These are phyloP conservation scores for Rhizoclosmatium globosum DNA, from an alignment of 192 early-diverging fungal genomes.

Conservation along the genomic window DNA sequence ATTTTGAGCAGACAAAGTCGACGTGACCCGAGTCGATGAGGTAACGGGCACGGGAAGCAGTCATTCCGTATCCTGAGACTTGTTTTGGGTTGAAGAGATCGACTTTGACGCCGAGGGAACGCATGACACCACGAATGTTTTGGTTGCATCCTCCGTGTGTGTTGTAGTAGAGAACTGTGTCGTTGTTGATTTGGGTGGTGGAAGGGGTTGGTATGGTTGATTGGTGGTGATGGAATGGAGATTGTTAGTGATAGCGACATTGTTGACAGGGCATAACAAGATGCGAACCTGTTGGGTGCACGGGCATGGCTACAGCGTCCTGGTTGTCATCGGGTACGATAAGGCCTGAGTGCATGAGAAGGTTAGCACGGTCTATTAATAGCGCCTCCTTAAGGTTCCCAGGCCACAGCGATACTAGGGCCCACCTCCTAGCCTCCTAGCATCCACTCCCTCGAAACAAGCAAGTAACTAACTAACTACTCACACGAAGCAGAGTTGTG, in stretches of 20 bases:
- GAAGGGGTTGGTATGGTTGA: neutral
- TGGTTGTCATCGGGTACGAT: conserved; percentile 11
- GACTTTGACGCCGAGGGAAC: conserved; percentile 3
- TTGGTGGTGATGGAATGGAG: conserved; percentile 48
- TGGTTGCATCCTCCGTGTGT: conserved; percentile 21
- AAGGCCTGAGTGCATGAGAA: neutral
- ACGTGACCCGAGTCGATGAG: conserved; percentile 16
- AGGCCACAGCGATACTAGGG: neutral
- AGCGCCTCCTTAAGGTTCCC: too few relatives aligned
- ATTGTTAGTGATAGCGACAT: conserved; percentile 45
- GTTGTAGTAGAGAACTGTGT: conserved; percentile 28
- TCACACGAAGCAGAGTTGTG: conserved; percentile 18
- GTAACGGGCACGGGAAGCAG: neutral
- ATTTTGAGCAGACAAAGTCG: conserved; percentile 12
- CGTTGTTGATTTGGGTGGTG: neutral
- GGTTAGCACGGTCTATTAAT: neutral
- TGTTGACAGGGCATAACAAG: neutral
- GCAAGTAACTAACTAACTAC: neutral
- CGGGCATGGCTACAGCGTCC: conserved; percentile 16
- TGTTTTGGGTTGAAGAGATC: conserved; percentile 15
- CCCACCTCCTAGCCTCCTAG: too few relatives aligned
- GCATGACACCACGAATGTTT: conserved; percentile 19
- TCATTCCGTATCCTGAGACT: conserved; percentile 28
- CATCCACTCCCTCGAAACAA: neutral
- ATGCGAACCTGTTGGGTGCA: neutral